Conservation (phyloP, 2,329 filamentous ascomycete species). For the Aureobasidium mangrovei region DNA sequence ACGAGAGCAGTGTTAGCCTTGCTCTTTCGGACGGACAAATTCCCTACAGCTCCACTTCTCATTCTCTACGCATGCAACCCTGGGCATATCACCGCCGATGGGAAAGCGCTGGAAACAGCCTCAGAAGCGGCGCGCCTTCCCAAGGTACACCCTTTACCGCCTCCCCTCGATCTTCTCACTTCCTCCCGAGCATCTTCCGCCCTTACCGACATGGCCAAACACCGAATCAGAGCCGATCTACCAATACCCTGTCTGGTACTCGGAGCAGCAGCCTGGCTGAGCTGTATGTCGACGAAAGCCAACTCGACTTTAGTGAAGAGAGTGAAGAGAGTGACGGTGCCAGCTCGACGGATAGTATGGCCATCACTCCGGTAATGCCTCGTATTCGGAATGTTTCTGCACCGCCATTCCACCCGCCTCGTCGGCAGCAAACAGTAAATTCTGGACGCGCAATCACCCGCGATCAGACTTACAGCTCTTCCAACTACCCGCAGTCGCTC, state of each 20-base stretch:
- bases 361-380: slow-evolving; percentile 15
- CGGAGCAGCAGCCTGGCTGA: slow-evolving; percentile 15
- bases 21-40: neutral
- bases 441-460: slow-evolving; percentile 2
- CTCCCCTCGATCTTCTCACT: slow-evolving; percentile 23
- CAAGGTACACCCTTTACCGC: neutral
- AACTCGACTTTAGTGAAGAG: neutral
- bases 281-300: slow-evolving; percentile 4
- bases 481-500: slow-evolving; percentile 2
- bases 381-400: neutral
- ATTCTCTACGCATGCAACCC: neutral
- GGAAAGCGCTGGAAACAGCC: slow-evolving; percentile 10
- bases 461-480: slow-evolving; percentile 7
- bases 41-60: neutral
- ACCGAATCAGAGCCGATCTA: slow-evolving; percentile 15
- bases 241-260: neutral
- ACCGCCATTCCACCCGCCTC: neutral
- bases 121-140: neutral
- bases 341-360: slow-evolving; percentile 15
- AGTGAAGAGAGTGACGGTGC: neutral
- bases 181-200: slow-evolving; percentile 29
- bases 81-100: slow-evolving; percentile 9
- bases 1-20: slow-evolving; percentile 12
- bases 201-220: slow-evolving; percentile 22
- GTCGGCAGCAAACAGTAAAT: neutral